Evolutionary conservation across 192 early-diverging fungal genomes (phyloP).

Genomic region (Coemansia sp.): DNA sequence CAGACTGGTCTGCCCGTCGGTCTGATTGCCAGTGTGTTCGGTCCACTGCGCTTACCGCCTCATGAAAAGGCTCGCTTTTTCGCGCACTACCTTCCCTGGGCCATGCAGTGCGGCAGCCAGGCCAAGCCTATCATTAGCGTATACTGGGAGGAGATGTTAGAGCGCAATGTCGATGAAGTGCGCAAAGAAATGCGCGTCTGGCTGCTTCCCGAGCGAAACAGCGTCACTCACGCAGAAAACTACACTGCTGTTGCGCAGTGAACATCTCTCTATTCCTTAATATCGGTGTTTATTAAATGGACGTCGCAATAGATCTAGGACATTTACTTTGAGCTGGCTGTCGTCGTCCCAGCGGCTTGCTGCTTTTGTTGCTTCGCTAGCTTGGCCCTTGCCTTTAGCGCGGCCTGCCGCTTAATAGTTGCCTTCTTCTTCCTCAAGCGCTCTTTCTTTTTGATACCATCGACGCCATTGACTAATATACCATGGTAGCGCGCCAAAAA

Average conservation of each 20-base stretch:
- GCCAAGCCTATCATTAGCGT: slow-evolving; percentile 84
- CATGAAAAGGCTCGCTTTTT: slow-evolving; percentile 67
- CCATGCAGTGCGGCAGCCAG: slow-evolving; percentile 76
- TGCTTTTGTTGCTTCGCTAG: slow-evolving; percentile 20
- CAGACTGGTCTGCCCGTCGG: slow-evolving; percentile 93
- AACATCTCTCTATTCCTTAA: background rate
- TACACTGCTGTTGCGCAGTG: slow-evolving; percentile 22
- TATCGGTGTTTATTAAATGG: background rate
- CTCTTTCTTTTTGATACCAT: slow-evolving; percentile 49
- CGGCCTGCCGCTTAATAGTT: slow-evolving; percentile 25
- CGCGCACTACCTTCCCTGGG: slow-evolving; percentile 86
- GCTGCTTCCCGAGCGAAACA: slow-evolving; percentile 53
- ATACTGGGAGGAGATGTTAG: slow-evolving; percentile 83
- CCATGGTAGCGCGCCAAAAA: slow-evolving; percentile 52
- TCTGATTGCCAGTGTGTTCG: slow-evolving; percentile 77
- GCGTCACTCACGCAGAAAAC: slow-evolving; percentile 26
- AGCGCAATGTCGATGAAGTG: slow-evolving; percentile 66
- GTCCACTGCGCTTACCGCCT: slow-evolving; percentile 69
- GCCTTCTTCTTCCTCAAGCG: slow-evolving; percentile 44
- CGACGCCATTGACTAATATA: slow-evolving; percentile 27
- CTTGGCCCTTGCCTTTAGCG: slow-evolving; percentile 17
- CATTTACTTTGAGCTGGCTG: background rate
- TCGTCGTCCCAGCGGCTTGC: slow-evolving; percentile 7
- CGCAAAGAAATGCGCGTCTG: slow-evolving; percentile 75
- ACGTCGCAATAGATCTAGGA: background rate